phyloP scores from a whole-genome alignment of 106 monocot genomes.

The Ottelia alismoides region DNA sequence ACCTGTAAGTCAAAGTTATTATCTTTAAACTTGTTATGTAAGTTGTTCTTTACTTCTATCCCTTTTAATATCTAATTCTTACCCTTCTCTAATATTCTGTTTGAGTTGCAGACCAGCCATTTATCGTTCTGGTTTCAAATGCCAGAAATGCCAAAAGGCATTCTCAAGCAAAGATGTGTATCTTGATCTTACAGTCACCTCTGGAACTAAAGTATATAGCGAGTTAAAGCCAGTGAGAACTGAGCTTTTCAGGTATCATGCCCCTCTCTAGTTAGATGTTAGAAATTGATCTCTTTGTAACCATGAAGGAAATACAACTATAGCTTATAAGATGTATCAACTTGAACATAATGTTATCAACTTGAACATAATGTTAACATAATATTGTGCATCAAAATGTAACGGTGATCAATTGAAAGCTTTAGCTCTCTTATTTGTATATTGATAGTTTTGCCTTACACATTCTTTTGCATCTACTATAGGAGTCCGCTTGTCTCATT shows the following conservation, averaged over 20 bases:
- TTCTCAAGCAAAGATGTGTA: slow-evolving; percentile 81
- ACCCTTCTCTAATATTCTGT: too few species aligned
- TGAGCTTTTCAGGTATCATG: slow-evolving; percentile 70
- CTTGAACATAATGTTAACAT: too few species aligned
- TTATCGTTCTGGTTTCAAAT: slow-evolving; percentile 92
- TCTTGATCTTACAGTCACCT: slow-evolving; percentile 89
- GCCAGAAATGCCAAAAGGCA: slow-evolving; percentile 63
- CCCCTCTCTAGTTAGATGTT: background rate
- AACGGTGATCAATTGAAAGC: too few species aligned
- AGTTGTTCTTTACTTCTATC: background rate
- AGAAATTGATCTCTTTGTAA: background rate
- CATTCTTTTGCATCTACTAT: slow-evolving; percentile 5
- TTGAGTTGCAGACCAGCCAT: slow-evolving; percentile 55
- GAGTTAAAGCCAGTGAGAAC: slow-evolving; percentile 82
- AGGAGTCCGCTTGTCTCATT: slow-evolving; percentile 97
- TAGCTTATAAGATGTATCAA: too few species aligned
- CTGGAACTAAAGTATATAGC: slow-evolving; percentile 66
- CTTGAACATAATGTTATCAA: too few species aligned
- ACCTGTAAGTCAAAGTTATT: slow-evolving; percentile 39
- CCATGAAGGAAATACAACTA: background rate
- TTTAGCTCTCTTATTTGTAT: too few species aligned
- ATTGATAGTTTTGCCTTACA: too few species aligned
- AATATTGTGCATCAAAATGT: too few species aligned
- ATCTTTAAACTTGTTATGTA: background rate
- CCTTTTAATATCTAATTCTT: too few species aligned